Base-by-base conservation (phyloP, 345 rosid genomes). In the Populus simonii region DNA sequence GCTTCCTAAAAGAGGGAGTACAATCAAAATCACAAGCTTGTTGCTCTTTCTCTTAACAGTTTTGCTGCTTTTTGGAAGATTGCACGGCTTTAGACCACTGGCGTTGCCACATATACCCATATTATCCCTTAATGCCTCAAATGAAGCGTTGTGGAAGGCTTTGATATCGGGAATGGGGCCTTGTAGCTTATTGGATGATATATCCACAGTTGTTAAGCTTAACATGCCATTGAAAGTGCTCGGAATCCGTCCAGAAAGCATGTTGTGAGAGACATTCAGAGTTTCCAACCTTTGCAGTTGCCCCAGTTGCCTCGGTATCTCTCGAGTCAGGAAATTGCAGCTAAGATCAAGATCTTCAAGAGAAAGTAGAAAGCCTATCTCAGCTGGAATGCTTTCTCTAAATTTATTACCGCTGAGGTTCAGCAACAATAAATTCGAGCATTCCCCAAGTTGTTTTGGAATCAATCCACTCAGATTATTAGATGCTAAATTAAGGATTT, bases 251-350 rank as follows among this genome's bases (percentile, higher is more conserved):
- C 78, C 78, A 17, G 72, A 66, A 27, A 74, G 43, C 59, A 23
- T 43, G 33, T 74, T 74, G 5, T 45, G 77, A 7, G 70, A 74
- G 18, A 67, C 12, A 23, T 68, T 51, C 27, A 76, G 20, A 4
- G 68, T 76, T 18, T 69, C 74, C 12, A 77, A 23, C 10, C 1
- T 57, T 31, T 4, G 59, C 62, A 77, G 13, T 12, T 43, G 1
- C n/a, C 80, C 75, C 22, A 70, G 23, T 69, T 38, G 68, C 45
- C 7, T 29, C 3, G 80, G 80, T 39, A 77, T 77, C 67, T 61
- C 74, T 57, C 7, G 43, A 7, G 20, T 31, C 0, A 77, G 57
- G 3, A 20, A 35, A 71, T 77, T 77, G 23, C 18, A 47, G 23
- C 78, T 75, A 23, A 75, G 78, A 39, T 75, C 78, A 8, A 75